These are phyloP conservation scores for Chamaecyparis obtusa DNA, from an alignment of 75 land plant genomes.

Conservation along the genomic window DNA sequence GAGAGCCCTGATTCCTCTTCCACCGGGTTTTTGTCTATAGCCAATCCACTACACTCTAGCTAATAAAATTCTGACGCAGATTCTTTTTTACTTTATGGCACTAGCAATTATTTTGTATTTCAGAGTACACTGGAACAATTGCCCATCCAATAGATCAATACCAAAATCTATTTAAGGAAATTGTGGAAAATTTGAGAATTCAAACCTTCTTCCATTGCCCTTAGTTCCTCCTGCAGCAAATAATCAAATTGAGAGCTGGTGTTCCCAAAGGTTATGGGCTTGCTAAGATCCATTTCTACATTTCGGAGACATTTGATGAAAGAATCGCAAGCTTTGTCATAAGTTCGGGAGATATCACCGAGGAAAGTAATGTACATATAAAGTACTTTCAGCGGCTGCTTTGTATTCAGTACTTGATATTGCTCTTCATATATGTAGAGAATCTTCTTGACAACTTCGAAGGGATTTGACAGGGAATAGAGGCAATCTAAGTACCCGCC, in stretches of 20 bases:
- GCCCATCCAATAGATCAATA: background rate
- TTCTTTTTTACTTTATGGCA: background rate
- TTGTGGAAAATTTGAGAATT: background rate
- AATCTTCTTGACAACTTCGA: slow-evolving; percentile 9
- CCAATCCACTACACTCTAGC: background rate
- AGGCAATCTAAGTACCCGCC: slow-evolving; percentile 18
- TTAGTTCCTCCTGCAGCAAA: slow-evolving; percentile 19
- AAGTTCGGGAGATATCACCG: slow-evolving; percentile 18
- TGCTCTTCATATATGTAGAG: slow-evolving; percentile 14
- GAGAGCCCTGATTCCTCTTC: background rate
- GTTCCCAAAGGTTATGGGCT: background rate
- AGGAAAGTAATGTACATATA: slow-evolving; percentile 16
- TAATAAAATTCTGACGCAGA: background rate
- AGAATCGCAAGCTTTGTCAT: slow-evolving; percentile 13
- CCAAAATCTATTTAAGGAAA: background rate
- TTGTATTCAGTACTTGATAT: slow-evolving; percentile 8
- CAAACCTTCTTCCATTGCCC: slow-evolving; percentile 20
- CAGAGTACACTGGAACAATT: background rate
- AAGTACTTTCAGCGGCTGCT: slow-evolving; percentile 18
- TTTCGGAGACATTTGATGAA: slow-evolving; percentile 15
- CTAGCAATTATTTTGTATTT: background rate
- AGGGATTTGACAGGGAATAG: slow-evolving; percentile 7
- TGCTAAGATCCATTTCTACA: slow-evolving; percentile 10
- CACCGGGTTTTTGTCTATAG: too few species aligned
- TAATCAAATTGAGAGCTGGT: slow-evolving; percentile 20